Base-by-base conservation (phyloP, 139 green algal species). In the Desmodesmus armatus region DNA sequence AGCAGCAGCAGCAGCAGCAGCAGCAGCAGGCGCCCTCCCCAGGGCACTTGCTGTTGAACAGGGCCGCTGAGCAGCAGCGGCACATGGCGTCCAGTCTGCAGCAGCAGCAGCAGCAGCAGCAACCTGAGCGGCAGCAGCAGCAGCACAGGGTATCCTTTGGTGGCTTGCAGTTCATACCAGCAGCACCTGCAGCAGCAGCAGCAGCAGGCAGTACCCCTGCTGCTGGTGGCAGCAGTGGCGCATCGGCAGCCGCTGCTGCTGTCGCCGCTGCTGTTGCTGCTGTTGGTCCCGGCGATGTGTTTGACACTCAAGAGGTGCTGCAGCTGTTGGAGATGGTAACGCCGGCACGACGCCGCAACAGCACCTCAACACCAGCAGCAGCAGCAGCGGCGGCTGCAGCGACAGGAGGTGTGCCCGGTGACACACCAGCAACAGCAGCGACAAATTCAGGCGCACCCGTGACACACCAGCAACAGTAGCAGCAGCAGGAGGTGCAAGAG, bases 1-100 rank as follows among this genome's bases (percentile, higher is more conserved):
- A 55, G 71, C 71, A 63, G 35, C 49, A 66, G 47, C 49, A 19
- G 33, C 73, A 39, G 27, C 71, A 63, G 39, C 43, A 43, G 71
- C 71, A 62, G 73, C 73, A 69, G 73, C 47, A 80, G 29, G 6
- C 19, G n/a, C n/a, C n/a, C n/a, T n/a, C n/a, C n/a, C n/a, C n/a
- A n/a, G n/a, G n/a, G n/a, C n/a, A n/a, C n/a, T n/a, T n/a, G n/a
- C n/a, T n/a, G n/a, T n/a, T n/a, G n/a, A n/a, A n/a, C n/a, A n/a
- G n/a, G n/a, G n/a, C n/a, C n/a, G n/a, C n/a, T n/a, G n/a, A n/a
- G 17, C 4, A 51, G 1, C 35, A 55, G 47, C n/a, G n/a, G n/a
- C n/a, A n/a, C n/a, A n/a, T n/a, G n/a, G n/a, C n/a, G n/a, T n/a
- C 9, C 47, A 55, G 47, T 13, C 47, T 55, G 47, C 47, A 55